These are phyloP conservation scores for Schizophyllum amplum DNA, from an alignment of 1,284 basidiomycete species.

Conservation along the genomic window DNA sequence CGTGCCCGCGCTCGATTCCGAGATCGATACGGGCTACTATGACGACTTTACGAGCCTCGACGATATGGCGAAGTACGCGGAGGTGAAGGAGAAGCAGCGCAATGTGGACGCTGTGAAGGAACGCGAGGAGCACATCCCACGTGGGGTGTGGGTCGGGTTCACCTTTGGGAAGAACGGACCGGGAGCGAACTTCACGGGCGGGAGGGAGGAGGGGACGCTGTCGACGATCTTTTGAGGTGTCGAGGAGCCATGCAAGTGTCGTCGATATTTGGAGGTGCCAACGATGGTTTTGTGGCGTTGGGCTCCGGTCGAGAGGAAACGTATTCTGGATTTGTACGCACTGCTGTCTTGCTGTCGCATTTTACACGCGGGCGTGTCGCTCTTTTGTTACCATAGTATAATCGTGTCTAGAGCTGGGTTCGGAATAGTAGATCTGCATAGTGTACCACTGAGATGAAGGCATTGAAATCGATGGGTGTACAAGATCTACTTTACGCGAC, in stretches of 20 bases:
- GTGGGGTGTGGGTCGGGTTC: slow-evolving; percentile 95
- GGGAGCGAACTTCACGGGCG: slow-evolving; percentile 30
- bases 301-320: too few relatives aligned
- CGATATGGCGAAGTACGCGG: slow-evolving; percentile 98
- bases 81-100: slow-evolving; percentile 95
- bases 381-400: too few relatives aligned
- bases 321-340: too few relatives aligned
- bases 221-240: slow-evolving; percentile 57
- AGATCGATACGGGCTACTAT: slow-evolving; percentile 97
- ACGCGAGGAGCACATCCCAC: slow-evolving; percentile 64
- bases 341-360: too few relatives aligned
- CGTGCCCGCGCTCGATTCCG: slow-evolving; percentile 91
- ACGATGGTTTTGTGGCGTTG: too few relatives aligned
- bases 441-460: too few relatives aligned
- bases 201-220: slow-evolving; percentile 43
- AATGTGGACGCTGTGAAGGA: slow-evolving; percentile 92
- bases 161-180: slow-evolving; percentile 91
- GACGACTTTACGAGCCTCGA: slow-evolving; percentile 91
- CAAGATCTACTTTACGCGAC: not conserved
- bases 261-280: too few relatives aligned
- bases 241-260: too few relatives aligned
- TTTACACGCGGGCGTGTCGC: too few relatives aligned
- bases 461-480: too few relatives aligned
- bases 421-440: too few relatives aligned
- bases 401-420: too few relatives aligned